phyloP scores from a whole-genome alignment of 1,139 yeast species.

The Taphrina confusa region DNA sequence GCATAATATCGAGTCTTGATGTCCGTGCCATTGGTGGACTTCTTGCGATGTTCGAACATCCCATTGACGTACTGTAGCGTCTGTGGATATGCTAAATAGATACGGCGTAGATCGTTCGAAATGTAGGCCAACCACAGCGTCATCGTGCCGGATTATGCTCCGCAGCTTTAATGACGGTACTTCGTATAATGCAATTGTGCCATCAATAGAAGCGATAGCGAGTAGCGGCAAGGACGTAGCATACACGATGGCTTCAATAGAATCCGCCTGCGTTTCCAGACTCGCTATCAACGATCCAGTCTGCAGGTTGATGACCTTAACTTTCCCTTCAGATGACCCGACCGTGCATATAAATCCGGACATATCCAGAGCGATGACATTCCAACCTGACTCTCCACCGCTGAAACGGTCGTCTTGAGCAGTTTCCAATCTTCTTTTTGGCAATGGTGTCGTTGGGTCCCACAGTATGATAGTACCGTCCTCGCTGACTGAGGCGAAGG shows the following conservation, averaged over 20 bases:
- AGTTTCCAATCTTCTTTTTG: conserved; percentile 16
- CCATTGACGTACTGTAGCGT: conserved; percentile 83
- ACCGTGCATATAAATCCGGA: conserved; percentile 53
- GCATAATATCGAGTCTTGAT: conserved; percentile 89
- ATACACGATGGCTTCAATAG: conserved; percentile 46
- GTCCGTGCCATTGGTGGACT: conserved; percentile 80
- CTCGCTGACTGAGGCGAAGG: conserved; percentile 72
- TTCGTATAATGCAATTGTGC: conserved; percentile 79
- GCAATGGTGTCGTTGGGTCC: conserved; percentile 76
- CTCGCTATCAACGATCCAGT: conserved; percentile 69
- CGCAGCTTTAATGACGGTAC: conserved; percentile 84
- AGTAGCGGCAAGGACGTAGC: conserved; percentile 66
- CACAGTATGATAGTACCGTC: conserved; percentile 86
- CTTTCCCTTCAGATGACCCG: conserved; percentile 85
- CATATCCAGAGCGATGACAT: conserved; percentile 30
- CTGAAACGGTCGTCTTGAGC: conserved; percentile 55
- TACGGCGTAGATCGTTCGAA: conserved; percentile 61
- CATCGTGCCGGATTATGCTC: conserved; percentile 65
- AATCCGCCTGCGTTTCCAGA: conserved; percentile 47
- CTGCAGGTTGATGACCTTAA: conserved; percentile 71
- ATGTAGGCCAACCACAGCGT: conserved; percentile 77
- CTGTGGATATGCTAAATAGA: conserved; percentile 74
- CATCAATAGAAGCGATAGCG: conserved; percentile 86
- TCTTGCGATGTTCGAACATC: conserved; percentile 83
- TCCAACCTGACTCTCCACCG: conserved; percentile 72